Percentiles rank a stretch among this genome's conserved stretches.
phyloP scores from a whole-genome alignment of 2,329 filamentous ascomycete species.

The Dryadomyces quercus-mongolicae region DNA sequence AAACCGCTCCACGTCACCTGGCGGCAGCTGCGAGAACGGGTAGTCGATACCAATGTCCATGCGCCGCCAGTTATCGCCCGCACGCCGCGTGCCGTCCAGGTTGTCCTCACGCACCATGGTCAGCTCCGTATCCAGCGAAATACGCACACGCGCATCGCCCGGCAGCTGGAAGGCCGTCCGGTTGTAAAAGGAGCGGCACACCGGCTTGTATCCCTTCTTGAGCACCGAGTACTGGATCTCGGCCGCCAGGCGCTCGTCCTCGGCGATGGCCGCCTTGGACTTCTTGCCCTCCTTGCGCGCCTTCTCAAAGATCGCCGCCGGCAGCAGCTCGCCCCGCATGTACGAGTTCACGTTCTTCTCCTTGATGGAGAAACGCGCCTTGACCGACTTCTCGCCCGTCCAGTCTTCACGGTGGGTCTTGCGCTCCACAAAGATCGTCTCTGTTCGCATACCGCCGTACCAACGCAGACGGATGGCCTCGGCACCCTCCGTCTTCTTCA shows the following conservation, averaged over 20 bases:
- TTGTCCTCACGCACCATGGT: constrained; percentile 96
- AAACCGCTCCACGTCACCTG: constrained; percentile 79
- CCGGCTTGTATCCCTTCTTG: constrained; percentile 74
- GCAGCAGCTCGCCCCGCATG: constrained; percentile 71
- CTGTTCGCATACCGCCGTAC: constrained; percentile 94
- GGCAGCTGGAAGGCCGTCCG: constrained; percentile 95
- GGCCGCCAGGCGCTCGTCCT: constrained; percentile 77
- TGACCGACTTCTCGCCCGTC: constrained; percentile 98
- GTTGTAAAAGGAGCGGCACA: constrained; percentile 95
- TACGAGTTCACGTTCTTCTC: constrained; percentile 97
- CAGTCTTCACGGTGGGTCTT: constrained; percentile 98
- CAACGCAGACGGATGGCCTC: constrained; percentile 92
- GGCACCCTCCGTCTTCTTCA: constrained; percentile 96
- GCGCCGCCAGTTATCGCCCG: constrained; percentile 85
- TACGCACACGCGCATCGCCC: constrained; percentile 88
- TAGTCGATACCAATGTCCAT: constrained; percentile 97
- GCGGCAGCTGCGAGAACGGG: constrained; percentile 79
- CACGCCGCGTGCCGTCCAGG: constrained; percentile 62
- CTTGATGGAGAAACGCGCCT: constrained; percentile 87
- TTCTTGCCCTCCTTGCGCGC: constrained; percentile 93
- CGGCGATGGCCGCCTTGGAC: constrained; percentile 76
- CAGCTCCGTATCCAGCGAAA: constrained; percentile 91
- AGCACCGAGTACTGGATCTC: constrained; percentile 92
- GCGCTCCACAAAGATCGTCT: constrained; percentile 92
- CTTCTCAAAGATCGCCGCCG: constrained; percentile 88